These are phyloP conservation scores for Erythrophleum ivorense DNA, from an alignment of 331 rosid species.

Conservation along the genomic window DNA sequence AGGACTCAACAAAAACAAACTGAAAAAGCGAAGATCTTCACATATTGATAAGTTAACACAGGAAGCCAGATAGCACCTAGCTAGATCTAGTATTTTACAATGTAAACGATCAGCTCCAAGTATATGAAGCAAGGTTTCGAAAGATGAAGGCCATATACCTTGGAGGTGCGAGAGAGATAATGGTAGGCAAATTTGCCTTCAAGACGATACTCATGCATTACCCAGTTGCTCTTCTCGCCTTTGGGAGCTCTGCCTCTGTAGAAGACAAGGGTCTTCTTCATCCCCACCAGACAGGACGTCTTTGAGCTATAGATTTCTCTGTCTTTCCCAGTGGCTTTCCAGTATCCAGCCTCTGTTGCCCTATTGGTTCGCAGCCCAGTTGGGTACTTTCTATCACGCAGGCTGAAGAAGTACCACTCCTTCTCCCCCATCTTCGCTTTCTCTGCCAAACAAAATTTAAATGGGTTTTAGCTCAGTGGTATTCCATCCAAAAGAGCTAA, in stretches of 20 bases:
- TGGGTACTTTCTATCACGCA: constrained; percentile 87
- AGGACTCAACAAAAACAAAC: not conserved
- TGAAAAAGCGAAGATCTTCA: not conserved
- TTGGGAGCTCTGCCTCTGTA: constrained; percentile 95
- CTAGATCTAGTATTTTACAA: constrained; percentile 14
- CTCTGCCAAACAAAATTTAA: constrained; percentile 39
- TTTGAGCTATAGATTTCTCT: constrained; percentile 84
- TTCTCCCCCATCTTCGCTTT: constrained; percentile 98
- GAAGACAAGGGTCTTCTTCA: constrained; percentile 98
- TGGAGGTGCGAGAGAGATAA: constrained; percentile 75
- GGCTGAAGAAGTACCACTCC: constrained; percentile 94
- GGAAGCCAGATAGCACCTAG: constrained; percentile 36
- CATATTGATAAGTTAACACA: constrained; percentile 35
- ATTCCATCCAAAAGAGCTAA: not conserved
- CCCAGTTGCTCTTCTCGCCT: constrained; percentile 96
- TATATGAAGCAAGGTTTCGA: not conserved
- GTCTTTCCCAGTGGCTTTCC: constrained; percentile 98
- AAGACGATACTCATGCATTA: constrained; percentile 97
- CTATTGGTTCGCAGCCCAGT: constrained; percentile 88
- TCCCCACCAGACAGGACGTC: constrained; percentile 74
- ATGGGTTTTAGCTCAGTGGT: not conserved
- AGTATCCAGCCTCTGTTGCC: constrained; percentile 96
- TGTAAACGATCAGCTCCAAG: constrained; percentile 24
- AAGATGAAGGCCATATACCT: constrained; percentile 45
- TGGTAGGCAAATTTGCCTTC: constrained; percentile 94